Conservation (phyloP, 352 stramenopile species). For the Phytopythium chamaehyphon region DNA sequence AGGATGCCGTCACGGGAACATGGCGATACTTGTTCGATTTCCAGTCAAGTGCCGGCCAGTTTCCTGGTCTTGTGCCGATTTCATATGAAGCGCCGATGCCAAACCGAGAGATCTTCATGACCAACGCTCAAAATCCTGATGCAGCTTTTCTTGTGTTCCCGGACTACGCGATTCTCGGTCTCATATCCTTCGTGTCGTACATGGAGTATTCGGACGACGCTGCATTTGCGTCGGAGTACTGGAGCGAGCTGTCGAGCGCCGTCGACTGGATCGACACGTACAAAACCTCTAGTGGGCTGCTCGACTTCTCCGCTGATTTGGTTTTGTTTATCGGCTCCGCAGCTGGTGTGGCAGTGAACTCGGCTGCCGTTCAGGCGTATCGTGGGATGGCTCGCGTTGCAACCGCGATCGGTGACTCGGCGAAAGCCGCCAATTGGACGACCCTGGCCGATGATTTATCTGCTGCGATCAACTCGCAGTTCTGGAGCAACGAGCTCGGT, state of each 20-base stretch:
- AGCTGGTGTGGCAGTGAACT: conserved; percentile 17
- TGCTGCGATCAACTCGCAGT: conserved; percentile 16
- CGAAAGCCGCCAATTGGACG: conserved; percentile 10
- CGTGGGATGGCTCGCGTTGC: conserved; percentile 19
- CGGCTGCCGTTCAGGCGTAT: conserved; percentile 19
- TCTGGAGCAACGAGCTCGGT: conserved; percentile 20
- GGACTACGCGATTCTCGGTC: conserved; percentile 23
- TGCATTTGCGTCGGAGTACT: conserved; percentile 13
- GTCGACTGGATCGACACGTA: conserved; percentile 11
- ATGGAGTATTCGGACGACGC: conserved; percentile 24
- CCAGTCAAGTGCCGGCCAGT: conserved; percentile 13
- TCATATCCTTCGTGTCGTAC: conserved; percentile 22
- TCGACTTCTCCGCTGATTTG: conserved; percentile 18
- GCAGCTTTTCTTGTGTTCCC: conserved; percentile 15
- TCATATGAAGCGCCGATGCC: conserved; percentile 22
- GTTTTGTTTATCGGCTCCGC: conserved; percentile 12
- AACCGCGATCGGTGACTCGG: conserved; percentile 12
- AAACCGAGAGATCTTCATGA: conserved; percentile 18
- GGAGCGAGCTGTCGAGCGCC: conserved; percentile 11
- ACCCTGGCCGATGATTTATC: conserved; percentile 8
- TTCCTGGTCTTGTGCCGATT: conserved; percentile 15
- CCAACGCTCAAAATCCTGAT: conserved; percentile 4
- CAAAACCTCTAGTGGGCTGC: conserved; percentile 13
- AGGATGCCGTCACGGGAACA: conserved; percentile 12
- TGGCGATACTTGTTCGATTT: conserved; percentile 22